phyloP scores from a whole-genome alignment of 225 moss, liverwort and hornwort genomes.

The Marchantia polymorpha region DNA sequence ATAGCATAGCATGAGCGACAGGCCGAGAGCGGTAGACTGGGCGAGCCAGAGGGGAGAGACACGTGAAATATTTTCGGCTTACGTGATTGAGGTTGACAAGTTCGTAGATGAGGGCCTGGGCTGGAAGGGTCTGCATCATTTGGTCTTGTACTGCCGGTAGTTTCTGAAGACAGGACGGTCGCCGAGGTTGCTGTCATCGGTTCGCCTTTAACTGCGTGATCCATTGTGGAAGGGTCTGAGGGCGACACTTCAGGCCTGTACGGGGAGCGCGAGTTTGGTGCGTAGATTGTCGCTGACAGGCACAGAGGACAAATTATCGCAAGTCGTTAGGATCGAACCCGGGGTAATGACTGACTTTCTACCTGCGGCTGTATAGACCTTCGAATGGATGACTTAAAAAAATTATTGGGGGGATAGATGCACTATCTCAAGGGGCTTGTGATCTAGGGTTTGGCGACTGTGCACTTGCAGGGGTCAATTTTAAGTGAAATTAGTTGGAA shows the following conservation, averaged over 20 bases:
- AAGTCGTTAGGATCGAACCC: neutral
- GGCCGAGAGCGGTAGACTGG: no score
- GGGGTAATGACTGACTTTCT: slow-evolving; percentile 10
- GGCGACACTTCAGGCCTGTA: neutral
- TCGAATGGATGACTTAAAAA: neutral
- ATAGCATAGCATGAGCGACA: no score
- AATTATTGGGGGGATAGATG: neutral
- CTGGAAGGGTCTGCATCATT: neutral
- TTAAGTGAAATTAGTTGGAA: slow-evolving; percentile 17
- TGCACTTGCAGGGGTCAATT: slow-evolving; percentile 5
- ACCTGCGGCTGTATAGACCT: neutral
- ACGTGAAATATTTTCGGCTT: slow-evolving; percentile 14
- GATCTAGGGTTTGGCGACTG: slow-evolving; percentile 37
- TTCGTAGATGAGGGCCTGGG: neutral
- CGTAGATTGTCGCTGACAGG: slow-evolving; percentile 9
- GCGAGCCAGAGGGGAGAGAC: no score
- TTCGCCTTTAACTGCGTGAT: slow-evolving; percentile 19
- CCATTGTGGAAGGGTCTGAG: neutral
- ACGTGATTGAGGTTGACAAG: slow-evolving; percentile 5
- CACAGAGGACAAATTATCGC: neutral
- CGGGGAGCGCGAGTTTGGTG: neutral
- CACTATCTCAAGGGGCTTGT: neutral
- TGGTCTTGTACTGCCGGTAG: slow-evolving; percentile 6
- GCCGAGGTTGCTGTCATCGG: neutral
- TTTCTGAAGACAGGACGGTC: neutral